Evolutionary conservation across 768 basidiomycete species (phyloP), one percentile per base, ranked within the genome.

Genomic region (Lentinus tigrinus): DNA sequence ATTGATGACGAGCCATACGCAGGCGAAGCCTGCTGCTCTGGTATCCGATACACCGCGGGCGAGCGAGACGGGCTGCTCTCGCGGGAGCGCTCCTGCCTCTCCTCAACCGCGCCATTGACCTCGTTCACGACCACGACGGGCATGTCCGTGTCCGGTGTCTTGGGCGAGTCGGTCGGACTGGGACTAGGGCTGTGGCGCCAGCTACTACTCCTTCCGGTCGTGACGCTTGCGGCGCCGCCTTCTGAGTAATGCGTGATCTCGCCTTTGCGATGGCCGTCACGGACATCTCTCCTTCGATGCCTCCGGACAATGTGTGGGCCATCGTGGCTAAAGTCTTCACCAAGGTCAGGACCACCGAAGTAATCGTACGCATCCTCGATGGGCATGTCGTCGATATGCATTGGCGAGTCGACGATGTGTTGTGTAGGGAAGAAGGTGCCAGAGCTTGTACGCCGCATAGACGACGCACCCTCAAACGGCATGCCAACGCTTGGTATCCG

Each of bases 331-430:
- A 75, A 81, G 58, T 81, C 82, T 52, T 80, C 81, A 3, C 81
- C 81, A 14, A 84, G 73, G 66, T 84, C 82, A 2, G 85, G 79
- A 2, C 81, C 84, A 10, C 72, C 80, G 63, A 86, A 85, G 70
- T 84, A 83, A 64, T 87, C 84, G 62, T 81, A 82, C 16, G 81
- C 81, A 60, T 75, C 76, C 28, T 71, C 76, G 36, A 76, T 70
- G 50, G 76, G 74, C 14, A 72, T 71, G 60, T 72, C 73, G 55
- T 61, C 65, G 47, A 63, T 60, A 23, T 54, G 61, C 58, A 60
- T 57, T 0, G 68, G 68, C 31, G 66, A 67, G 27, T 61, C 62
- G 49, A 55, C 47, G 21, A 48, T 26, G 27, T 42, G 27, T 36
- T 63, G 44, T 27, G 60, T 4, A 37, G 56, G 47, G 46, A 63